Evolutionary conservation across 768 basidiomycete genomes (phyloP).

Genomic region (Termitomyces sp.): DNA sequence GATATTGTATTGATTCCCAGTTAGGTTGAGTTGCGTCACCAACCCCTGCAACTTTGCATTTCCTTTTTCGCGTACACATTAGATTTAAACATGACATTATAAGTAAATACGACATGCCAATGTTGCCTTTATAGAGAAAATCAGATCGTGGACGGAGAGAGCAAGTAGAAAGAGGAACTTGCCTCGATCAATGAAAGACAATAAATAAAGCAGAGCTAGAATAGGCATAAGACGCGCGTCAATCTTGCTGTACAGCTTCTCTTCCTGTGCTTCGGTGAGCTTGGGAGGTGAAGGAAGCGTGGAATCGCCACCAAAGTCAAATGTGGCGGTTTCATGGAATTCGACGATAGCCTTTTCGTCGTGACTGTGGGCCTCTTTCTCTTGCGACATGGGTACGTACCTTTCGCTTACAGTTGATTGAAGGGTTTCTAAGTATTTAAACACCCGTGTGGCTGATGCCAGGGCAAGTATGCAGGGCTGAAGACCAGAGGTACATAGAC

Average conservation of each 20-base stretch:
- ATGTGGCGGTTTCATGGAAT: slow-evolving; percentile 12
- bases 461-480: not conserved
- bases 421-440: not conserved
- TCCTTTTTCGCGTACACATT: slow-evolving; percentile 27
- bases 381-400: slow-evolving; percentile 11
- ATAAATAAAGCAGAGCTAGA: slow-evolving; percentile 52
- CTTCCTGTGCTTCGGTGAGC: slow-evolving; percentile 46
- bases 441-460: not conserved
- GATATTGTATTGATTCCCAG: slow-evolving; percentile 59
- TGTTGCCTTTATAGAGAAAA: slow-evolving; percentile 38
- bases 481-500: not conserved
- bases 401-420: not conserved
- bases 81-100: not conserved
- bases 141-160: not conserved
- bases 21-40: slow-evolving; percentile 46
- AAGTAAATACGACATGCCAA: slow-evolving; percentile 31
- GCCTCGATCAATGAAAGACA: slow-evolving; percentile 65
- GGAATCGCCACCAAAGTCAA: slow-evolving; percentile 42
- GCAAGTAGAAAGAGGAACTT: slow-evolving; percentile 3
- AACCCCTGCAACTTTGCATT: slow-evolving; percentile 69
- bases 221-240: slow-evolving; percentile 56
- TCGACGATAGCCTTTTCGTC: slow-evolving; percentile 15
- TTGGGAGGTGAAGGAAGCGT: slow-evolving; percentile 39
- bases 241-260: slow-evolving; percentile 51
- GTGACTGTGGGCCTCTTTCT: slow-evolving; percentile 9